Conservation (phyloP, 2,329 filamentous ascomycete genomes). For the Penicillium vulpinum region DNA sequence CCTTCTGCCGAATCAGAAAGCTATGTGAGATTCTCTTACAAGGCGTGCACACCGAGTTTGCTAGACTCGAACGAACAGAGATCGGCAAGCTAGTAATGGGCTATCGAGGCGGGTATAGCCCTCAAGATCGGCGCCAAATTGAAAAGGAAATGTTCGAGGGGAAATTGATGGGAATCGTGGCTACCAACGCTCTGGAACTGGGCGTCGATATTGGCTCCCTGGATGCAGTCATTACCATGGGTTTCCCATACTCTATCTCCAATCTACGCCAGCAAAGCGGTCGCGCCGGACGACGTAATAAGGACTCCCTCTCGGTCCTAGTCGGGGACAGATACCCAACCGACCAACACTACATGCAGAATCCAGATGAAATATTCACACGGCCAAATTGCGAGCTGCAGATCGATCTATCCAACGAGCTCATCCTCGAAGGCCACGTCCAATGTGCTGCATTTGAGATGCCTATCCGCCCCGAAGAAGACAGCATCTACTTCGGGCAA, state of each 20-base stretch:
- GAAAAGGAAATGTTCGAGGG: conserved; percentile 98
- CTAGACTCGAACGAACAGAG: conserved; percentile 69
- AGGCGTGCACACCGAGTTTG: conserved; percentile 76
- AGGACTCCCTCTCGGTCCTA: conserved; percentile 86
- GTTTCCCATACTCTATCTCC: conserved; percentile 93
- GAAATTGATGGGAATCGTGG: conserved; percentile 87
- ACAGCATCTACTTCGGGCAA: conserved; percentile 75
- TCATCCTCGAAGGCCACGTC: conserved; percentile 88
- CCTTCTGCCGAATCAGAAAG: conserved; percentile 85
- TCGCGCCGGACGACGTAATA: conserved; percentile 85
- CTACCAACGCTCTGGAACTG: conserved; percentile 87
- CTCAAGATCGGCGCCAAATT: conserved; percentile 82
- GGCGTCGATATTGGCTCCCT: conserved; percentile 94
- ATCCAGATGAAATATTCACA: conserved; percentile 87
- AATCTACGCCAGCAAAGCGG: conserved; percentile 95
- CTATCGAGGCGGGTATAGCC: conserved; percentile 91
- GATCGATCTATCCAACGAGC: conserved; percentile 87
- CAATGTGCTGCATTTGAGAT: conserved; percentile 96
- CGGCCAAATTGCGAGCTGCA: conserved; percentile 86
- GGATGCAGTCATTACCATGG: conserved; percentile 90
- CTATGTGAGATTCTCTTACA: conserved; percentile 82
- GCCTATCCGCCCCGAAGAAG: conserved; percentile 78
- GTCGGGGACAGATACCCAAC: conserved; percentile 87
- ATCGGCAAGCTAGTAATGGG: conserved; percentile 83
- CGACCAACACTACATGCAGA: conserved; percentile 96